phyloP scores from a whole-genome alignment of 306 rosid genomes.

The Cicer arietinum region DNA sequence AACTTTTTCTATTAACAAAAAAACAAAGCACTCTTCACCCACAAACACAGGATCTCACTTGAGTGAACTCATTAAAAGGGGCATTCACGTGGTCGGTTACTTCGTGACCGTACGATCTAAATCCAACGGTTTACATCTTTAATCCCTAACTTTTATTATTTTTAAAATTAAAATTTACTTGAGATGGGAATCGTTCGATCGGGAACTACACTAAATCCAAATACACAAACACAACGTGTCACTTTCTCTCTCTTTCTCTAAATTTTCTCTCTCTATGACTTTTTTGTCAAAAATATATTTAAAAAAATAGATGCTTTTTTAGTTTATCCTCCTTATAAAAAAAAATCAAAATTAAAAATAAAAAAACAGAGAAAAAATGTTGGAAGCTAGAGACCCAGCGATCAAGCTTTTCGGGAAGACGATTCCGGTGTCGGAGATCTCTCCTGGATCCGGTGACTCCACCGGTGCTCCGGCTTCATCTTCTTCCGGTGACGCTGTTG shows the following conservation, averaged over 20 bases:
- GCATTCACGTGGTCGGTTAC: too few species aligned
- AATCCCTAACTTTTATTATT: too few species aligned
- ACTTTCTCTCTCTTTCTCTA: conserved; percentile 29
- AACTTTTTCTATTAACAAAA: not conserved
- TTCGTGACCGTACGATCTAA: too few species aligned
- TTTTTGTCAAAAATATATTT: not conserved
- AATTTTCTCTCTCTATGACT: not conserved
- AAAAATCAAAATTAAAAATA: not conserved
- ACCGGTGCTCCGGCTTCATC: conserved; percentile 25
- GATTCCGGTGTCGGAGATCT: conserved; percentile 59
- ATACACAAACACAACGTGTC: conserved; percentile 42
- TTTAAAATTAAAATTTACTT: too few species aligned
- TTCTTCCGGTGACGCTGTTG: conserved; percentile 30
- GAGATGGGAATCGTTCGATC: too few species aligned
- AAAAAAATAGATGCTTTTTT: not conserved
- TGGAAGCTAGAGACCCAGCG: conserved; percentile 54
- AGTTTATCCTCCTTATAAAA: not conserved
- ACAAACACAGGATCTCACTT: not conserved
- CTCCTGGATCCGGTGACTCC: conserved; percentile 24
- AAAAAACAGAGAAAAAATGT: conserved; percentile 44
- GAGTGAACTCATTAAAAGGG: too few species aligned
- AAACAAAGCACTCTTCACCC: not conserved
- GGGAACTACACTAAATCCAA: too few species aligned
- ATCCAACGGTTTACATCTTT: too few species aligned
- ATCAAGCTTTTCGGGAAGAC: conserved; percentile 87